Evolutionary conservation across 805 yeast genomes (phyloP), one percentile per base, ranked within the genome.

Genomic region (Cyberlindnera euphorbiiphila): DNA sequence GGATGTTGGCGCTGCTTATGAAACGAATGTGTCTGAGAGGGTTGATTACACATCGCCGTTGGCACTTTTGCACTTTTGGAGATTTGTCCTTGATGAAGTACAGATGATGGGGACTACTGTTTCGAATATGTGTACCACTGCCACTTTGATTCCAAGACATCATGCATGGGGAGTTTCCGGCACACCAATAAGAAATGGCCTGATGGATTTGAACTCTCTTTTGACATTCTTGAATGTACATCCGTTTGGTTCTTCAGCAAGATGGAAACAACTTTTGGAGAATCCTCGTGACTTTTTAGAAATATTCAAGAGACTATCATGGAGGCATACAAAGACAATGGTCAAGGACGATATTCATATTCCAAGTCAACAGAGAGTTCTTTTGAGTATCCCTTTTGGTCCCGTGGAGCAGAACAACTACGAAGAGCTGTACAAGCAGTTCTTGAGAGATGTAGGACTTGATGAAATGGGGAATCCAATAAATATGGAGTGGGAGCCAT

Each of bases 141-240:
- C 96, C 0, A 68, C 84, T 3, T 63, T 85, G 25, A 74, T 93
- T 18, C 91, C 96, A 5, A 68, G 96, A 36, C 74, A 77, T 31
- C 97, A 93, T 61, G 78, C 96, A 0, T 93, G 98, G 98, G 97
- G 95, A 12, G 96, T 89, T 1, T 85, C 96, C 1, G 98, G 98
- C 6, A 93, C 98, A 0, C 95, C 97, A 0, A 81, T 88, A 12
- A 78, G 80, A 46, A 74, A 73, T 44, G 70, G 76, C 26, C 60
- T 84, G 28, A 57, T 68, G 22, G 96, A 91, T 58, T 66, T 89
- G 32, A 76, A 73, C 29, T 82, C 95, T 0, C 68, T 87, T 5
- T 55, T 89, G 23, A 71, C 76, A 11, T 91, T 86, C 51, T 58
- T 88, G 42, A 68, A 80, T 45, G 56, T 77, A 12, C 64, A 67